These are phyloP conservation scores for Cordyceps sp. DNA, from an alignment of 2,329 filamentous ascomycete species.

Conservation along the genomic window DNA sequence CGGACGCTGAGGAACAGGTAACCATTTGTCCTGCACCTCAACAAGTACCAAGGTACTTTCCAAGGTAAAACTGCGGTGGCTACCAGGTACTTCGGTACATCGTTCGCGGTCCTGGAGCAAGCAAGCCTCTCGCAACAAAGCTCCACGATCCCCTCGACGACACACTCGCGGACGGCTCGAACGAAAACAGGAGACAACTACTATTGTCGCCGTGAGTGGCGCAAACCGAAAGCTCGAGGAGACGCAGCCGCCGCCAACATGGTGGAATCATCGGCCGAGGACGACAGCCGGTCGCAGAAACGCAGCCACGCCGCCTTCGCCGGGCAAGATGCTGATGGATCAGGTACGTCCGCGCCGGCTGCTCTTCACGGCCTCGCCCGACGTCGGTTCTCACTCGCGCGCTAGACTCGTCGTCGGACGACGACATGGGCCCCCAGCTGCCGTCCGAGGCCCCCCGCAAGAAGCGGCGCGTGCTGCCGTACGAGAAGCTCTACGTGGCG, in stretches of 20 bases:
- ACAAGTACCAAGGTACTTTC: too few relatives aligned
- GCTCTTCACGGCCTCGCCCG: too few relatives aligned
- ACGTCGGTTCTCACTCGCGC: neutral
- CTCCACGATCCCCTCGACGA: too few relatives aligned
- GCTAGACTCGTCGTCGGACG: slow-evolving; percentile 57
- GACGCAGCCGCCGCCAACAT: neutral
- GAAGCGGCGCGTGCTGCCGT: slow-evolving; percentile 77
- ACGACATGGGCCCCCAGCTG: slow-evolving; percentile 86
- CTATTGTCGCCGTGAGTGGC: too few relatives aligned
- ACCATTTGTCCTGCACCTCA: too few relatives aligned
- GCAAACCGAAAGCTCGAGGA: too few relatives aligned
- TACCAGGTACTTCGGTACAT: too few relatives aligned
- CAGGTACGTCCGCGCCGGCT: slow-evolving; percentile 13
- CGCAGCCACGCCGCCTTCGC: slow-evolving; percentile 40
- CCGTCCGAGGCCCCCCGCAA: slow-evolving; percentile 74
- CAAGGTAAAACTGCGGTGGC: too few relatives aligned
- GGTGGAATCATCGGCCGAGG: slow-evolving; percentile 11
- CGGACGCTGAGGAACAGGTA: too few relatives aligned
- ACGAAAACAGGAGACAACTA: neutral
- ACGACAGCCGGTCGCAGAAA: slow-evolving; percentile 20
- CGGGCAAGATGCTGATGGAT: slow-evolving; percentile 25
- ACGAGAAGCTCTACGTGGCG: slow-evolving; percentile 89
- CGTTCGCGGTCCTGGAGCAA: too few relatives aligned
- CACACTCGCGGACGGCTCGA: too few relatives aligned
- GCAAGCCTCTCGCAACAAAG: too few relatives aligned